These are phyloP conservation scores for Limnomonas spitsbergensis DNA, from an alignment of 139 green algal genomes.

Conservation along the genomic window DNA sequence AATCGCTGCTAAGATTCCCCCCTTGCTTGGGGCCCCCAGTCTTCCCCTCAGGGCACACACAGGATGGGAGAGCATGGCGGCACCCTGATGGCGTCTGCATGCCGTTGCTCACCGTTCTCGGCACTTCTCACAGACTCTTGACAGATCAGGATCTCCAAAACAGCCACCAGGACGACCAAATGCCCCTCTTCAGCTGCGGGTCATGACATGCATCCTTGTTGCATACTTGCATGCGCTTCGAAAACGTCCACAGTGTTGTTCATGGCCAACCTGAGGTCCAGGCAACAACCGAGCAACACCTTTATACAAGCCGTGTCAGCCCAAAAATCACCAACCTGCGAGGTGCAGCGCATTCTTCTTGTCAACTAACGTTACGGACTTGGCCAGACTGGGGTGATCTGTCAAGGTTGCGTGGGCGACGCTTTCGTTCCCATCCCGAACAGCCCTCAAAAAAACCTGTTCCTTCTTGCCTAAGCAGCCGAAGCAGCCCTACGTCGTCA, in stretches of 20 bases:
- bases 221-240: too few species aligned
- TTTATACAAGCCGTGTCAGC: neutral
- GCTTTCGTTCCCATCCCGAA: neutral
- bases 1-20: too few species aligned
- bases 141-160: neutral
- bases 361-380: neutral
- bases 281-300: neutral
- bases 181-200: neutral
- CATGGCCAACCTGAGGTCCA: too few species aligned
- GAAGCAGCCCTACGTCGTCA: neutral
- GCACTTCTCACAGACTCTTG: neutral
- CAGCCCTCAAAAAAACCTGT: neutral
- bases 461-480: neutral
- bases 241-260: too few species aligned
- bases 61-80: too few species aligned
- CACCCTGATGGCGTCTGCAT: too few species aligned
- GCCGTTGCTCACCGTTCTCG: neutral
- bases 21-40: too few species aligned
- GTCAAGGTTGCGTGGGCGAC: neutral
- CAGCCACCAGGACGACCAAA: neutral
- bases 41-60: too few species aligned
- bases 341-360: conserved; percentile 16
- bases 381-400: neutral
- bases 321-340: neutral
- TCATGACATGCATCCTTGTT: neutral